Conservation (phyloP, 1,284 basidiomycete genomes). For the Pterulicium gracile region DNA sequence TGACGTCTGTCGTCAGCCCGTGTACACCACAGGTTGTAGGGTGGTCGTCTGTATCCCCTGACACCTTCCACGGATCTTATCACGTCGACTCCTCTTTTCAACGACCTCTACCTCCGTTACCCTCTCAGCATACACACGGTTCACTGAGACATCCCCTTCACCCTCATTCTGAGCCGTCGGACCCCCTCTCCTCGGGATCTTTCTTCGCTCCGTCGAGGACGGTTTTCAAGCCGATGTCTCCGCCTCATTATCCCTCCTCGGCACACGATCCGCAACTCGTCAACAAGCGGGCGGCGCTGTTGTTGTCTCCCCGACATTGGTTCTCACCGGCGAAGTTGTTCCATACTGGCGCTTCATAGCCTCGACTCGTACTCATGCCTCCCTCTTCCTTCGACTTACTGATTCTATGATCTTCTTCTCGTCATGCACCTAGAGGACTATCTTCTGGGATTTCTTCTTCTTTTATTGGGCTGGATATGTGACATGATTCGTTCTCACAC, state of each 20-base stretch:
- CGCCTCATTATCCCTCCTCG: background rate
- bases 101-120: no score
- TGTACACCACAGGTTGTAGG: background rate
- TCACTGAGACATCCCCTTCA: no score
- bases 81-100: no score
- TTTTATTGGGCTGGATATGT: no score
- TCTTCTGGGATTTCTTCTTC: no score
- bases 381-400: no score
- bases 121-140: no score
- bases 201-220: background rate
- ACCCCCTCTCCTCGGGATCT: background rate
- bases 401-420: no score
- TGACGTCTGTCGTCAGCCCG: background rate
- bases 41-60: background rate
- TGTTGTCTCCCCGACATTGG: background rate
- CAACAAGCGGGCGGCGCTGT: background rate
- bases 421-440: no score
- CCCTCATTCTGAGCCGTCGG: background rate
- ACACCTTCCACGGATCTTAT: background rate
- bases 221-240: background rate
- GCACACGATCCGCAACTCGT: background rate
- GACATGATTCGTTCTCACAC: no score
- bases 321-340: background rate
- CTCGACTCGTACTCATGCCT: no score
- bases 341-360: no score